These are phyloP conservation scores for Clarkia xantiana DNA, from an alignment of 345 rosid species.

Conservation along the genomic window DNA sequence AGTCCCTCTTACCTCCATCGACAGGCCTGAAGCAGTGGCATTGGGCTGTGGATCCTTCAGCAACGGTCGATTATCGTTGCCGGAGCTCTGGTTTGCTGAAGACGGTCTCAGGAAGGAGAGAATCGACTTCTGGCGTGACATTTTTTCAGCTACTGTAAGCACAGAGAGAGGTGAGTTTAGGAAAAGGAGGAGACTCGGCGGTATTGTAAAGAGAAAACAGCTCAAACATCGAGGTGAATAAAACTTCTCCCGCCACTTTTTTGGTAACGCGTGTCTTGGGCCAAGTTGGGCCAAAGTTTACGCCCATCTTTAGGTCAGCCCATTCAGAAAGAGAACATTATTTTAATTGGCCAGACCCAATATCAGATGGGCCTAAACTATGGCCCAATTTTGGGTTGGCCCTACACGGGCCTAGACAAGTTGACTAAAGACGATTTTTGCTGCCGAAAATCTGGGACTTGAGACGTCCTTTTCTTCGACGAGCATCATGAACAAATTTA, in stretches of 20 bases:
- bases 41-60: conserved; percentile 14
- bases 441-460: conserved; percentile 21
- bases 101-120: conserved; percentile 56
- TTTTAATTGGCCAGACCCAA: too few relatives aligned
- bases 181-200: not conserved
- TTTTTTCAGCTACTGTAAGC: conserved; percentile 10
- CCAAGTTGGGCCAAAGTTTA: too few relatives aligned
- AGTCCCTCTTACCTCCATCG: conserved; percentile 41
- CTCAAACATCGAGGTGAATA: not conserved
- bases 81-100: conserved; percentile 22
- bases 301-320: too few relatives aligned
- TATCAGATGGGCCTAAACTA: too few relatives aligned
- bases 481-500: conserved; percentile 79
- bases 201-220: not conserved
- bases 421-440: conserved; percentile 22
- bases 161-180: not conserved
- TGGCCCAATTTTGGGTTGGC: too few relatives aligned
- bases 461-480: conserved; percentile 55
- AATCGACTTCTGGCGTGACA: conserved; percentile 79
- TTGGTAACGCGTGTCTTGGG: too few relatives aligned
- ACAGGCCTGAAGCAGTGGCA: conserved; percentile 10
- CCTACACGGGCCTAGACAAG: too few relatives aligned
- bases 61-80: conserved; percentile 14
- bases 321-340: too few relatives aligned
- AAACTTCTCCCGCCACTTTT: not conserved